Conservation (phyloP, 1,139 yeast genomes). For the Yamadazyma jaroonii region DNA sequence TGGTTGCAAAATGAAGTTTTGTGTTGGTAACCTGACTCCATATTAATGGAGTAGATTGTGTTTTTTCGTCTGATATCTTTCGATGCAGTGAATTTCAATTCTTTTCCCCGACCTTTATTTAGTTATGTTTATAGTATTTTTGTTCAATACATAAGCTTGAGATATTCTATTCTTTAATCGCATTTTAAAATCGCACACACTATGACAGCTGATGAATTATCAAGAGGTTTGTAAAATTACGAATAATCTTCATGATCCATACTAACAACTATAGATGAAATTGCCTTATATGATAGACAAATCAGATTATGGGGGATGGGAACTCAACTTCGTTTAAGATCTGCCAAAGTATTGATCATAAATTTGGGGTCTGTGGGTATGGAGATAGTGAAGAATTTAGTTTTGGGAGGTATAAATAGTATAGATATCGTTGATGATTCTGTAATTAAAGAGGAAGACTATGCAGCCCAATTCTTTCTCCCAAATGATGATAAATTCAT, state of each 20-base stretch:
- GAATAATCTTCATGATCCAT: not conserved
- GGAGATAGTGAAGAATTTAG: constrained; percentile 80
- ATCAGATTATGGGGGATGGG: constrained; percentile 96
- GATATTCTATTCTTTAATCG: no score
- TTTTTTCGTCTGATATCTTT: not conserved
- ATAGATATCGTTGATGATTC: constrained; percentile 67
- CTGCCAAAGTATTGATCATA: constrained; percentile 66
- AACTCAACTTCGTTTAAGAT: constrained; percentile 79
- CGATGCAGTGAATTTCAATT: not conserved
- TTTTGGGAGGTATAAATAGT: constrained; percentile 84
- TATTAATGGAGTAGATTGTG: no score
- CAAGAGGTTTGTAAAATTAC: constrained; percentile 14
- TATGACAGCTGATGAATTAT: constrained; percentile 9
- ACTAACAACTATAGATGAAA: constrained; percentile 54
- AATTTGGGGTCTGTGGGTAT: constrained; percentile 73
- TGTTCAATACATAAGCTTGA: not conserved
- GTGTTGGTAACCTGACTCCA: no score
- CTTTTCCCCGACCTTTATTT: not conserved
- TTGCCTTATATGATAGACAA: constrained; percentile 92
- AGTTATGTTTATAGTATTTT: not conserved
- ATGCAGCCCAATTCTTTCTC: constrained; percentile 78
- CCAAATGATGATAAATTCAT: constrained; percentile 45
- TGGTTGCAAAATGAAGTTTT: not conserved
- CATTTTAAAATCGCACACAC: not conserved
- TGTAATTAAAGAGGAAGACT: constrained; percentile 56